Base-by-base conservation (phyloP, 1,284 basidiomycete genomes). In the Melampsora medusae region DNA sequence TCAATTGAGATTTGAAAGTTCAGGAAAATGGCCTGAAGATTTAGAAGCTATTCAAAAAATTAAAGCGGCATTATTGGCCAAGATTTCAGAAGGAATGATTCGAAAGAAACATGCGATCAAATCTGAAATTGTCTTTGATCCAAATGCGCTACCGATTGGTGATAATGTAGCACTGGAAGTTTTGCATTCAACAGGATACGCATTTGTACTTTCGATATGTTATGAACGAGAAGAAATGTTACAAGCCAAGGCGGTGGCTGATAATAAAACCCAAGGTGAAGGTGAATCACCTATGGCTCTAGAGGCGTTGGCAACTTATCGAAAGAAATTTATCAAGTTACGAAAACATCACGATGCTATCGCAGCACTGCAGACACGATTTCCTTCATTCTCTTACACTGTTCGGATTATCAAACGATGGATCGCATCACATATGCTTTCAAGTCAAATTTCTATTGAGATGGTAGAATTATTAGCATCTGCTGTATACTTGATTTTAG, bases 21-120 rank as follows among this genome's bases (percentile, higher is more conserved):
- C 93, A 0, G 90, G 90, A 0, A 88, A 89, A 79, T 99, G 97
- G 97, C 97, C 97, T 0, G 94, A 98, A 81, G 94, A 99, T 80
- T 86, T 99, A 1, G 87, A 86, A 19, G 93, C 94, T 0, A 91
- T 98, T 64, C 95, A 97, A 83, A 93, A 93, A 80, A 91, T 95
- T 84, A 99, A 99, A 84, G 86, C 97, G 2, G 96, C 96, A 0
- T 91, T 99, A 82, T 88, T 96, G 25, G 62, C 69, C 69, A 80
- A 80, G 70, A 72, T 82, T 19, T 81, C 78, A 14, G 82, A 82
- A n/a, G 86, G 92, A 2, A 85, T 96, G 62, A 88, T 89, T 86
- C 81, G 83, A 9, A 31, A 53, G 28, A 81, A 85, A 1, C 82
- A 86, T 1, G 79, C 85, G 0, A 88, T 88, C 4, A 82, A 90